phyloP scores from a whole-genome alignment of 768 basidiomycete species.

The Chalciporus piperatus region DNA sequence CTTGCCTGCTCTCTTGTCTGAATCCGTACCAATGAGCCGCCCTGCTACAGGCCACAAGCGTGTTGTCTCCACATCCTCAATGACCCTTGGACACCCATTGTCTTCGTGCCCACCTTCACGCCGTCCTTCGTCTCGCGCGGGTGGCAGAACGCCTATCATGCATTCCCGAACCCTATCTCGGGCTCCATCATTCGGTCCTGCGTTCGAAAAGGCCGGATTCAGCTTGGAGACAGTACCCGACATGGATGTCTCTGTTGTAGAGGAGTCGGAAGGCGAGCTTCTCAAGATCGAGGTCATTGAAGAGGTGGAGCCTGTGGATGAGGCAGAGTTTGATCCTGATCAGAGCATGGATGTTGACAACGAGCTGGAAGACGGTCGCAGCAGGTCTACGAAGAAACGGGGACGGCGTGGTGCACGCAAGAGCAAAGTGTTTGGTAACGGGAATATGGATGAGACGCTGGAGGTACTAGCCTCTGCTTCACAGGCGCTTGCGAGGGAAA shows the following conservation, averaged over 20 bases:
- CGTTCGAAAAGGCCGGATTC: slow-evolving; percentile 41
- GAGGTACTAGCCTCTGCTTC: slow-evolving; percentile 75
- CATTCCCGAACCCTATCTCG: slow-evolving; percentile 58
- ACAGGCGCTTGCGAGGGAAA: slow-evolving; percentile 79
- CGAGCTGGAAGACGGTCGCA: slow-evolving; percentile 35
- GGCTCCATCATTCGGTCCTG: slow-evolving; percentile 59
- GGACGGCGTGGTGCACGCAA: slow-evolving; percentile 85
- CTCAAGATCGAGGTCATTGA: slow-evolving; percentile 32
- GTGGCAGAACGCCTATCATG: slow-evolving; percentile 52
- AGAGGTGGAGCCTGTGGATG: slow-evolving; percentile 36
- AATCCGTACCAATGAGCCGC: slow-evolving; percentile 28
- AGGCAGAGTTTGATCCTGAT: slow-evolving; percentile 27
- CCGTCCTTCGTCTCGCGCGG: slow-evolving; percentile 67
- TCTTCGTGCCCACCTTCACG: slow-evolving; percentile 64
- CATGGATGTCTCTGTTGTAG: slow-evolving; percentile 38
- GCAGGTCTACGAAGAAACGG: slow-evolving; percentile 70
- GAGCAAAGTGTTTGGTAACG: slow-evolving; percentile 45
- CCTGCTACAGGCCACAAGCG: slow-evolving; percentile 47
- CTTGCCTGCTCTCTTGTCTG: slow-evolving; percentile 69
- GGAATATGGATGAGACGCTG: slow-evolving; percentile 51
- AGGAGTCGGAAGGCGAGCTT: slow-evolving; percentile 41
- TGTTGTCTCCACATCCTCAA: slow-evolving; percentile 55
- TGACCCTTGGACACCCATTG: slow-evolving; percentile 60
- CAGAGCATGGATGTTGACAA: slow-evolving; percentile 19
- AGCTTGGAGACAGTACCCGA: slow-evolving; percentile 50